Base-by-base conservation (phyloP, 306 rosid species). In the Macrotyloma uniflorum region DNA sequence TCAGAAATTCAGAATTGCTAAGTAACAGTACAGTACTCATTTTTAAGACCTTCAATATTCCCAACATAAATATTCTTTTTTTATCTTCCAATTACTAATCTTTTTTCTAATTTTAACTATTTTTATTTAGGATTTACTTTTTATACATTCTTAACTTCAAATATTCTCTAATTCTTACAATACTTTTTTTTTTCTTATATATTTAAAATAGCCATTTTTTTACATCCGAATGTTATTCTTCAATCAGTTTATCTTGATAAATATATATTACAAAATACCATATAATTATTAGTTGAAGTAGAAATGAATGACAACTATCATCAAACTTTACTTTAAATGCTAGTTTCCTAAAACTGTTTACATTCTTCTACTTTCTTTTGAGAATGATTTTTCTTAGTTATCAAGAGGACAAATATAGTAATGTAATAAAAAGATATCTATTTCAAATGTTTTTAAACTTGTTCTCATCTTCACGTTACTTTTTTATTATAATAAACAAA, bases 1-100 rank as follows among this genome's bases (percentile, higher is more conserved):
- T 77, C 83, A 72, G 11, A 79, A 50, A 49, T 35, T 76, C 72
- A 70, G 15, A 70, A 35, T 70, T 59, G 3, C 33, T 43, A 53
- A 4, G 57, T 6, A 11, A 38, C 74, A 53, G 22, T 30, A 61
- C 67, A 53, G 13, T 16, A 16, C 43, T 32, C 38, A 0, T 61
- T 16, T n/a, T 61, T 30, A 28, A 14, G 22, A 59, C 22, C 67
- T 28, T 59, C 42, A 30, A 30, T 30, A 61, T 30, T 15, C 42
- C 0, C 2, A 61, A 30, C 2, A 26, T 14, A 26, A 61, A 15
- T 61, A 28, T 16, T 11, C 15, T 42, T 42, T 4, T 42, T 42
- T 42, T 12, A 8, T 7, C 2, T 8, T 38, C 12, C 11, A 38
- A 32, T 38, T 36, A 36, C 11, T 8, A 0, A 36, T 36, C 4